Conservation (phyloP, 2,329 filamentous ascomycete species). For the Scedosporium boydii region DNA sequence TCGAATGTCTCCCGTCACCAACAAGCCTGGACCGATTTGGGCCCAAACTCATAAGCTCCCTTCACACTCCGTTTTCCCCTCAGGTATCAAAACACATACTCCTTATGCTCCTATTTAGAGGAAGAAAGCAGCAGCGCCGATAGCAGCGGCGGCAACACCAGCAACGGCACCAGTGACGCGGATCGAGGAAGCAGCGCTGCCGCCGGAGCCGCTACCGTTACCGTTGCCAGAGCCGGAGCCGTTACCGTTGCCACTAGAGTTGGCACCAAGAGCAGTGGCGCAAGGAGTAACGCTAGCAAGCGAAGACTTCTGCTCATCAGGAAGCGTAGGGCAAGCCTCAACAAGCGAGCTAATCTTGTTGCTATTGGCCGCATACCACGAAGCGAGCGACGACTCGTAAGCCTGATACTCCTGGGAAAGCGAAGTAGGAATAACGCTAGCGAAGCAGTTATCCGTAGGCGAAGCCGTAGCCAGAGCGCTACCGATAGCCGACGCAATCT, state of each 20-base stretch:
- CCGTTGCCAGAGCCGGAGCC: neutral
- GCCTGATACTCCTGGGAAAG: conserved; percentile 20
- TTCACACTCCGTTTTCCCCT: neutral
- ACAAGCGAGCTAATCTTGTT: conserved; percentile 16
- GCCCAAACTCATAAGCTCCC: neutral
- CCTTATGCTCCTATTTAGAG: neutral
- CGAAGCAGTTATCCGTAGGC: conserved; percentile 21
- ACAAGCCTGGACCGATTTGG: too few relatives aligned
- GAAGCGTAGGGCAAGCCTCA: conserved; percentile 16
- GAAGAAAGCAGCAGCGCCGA: conserved; percentile 16
- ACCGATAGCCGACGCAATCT: conserved; percentile 12
- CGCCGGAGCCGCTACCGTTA: conserved; percentile 12
- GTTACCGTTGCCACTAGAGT: neutral
- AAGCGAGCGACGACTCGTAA: conserved; percentile 20
- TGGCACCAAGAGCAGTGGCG: conserved; percentile 1
- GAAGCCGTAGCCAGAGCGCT: conserved; percentile 15
- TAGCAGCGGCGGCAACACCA: conserved; percentile 19
- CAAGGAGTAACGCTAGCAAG: conserved; percentile 2
- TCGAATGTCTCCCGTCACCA: too few relatives aligned
- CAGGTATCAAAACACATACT: neutral
- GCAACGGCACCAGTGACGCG: conserved; percentile 19
- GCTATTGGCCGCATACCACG: conserved; percentile 21
- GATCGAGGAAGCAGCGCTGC: conserved; percentile 14
- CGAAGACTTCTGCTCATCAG: neutral
- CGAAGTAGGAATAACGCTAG: conserved; percentile 18